A percentile compares a stretch with the other conserved stretches of the same genome.
Conservation (phyloP, 2,329 filamentous ascomycete genomes). For the Blastomyces gilchristii region DNA sequence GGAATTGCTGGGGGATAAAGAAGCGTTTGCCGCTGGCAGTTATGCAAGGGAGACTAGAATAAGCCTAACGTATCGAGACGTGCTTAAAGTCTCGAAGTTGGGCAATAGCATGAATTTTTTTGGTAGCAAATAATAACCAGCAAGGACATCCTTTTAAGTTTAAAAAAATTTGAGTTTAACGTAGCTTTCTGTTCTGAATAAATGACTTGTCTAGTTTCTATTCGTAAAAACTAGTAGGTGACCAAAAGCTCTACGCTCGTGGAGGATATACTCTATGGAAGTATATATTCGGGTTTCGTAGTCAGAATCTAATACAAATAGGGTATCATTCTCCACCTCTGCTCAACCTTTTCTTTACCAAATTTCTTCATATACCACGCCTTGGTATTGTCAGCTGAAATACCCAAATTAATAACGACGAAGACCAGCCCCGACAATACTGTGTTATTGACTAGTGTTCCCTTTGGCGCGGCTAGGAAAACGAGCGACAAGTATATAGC, state of each 20-base stretch:
- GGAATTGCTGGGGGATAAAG: conserved; percentile 40
- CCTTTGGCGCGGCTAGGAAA: conserved; percentile 59
- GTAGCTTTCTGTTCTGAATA: too few species aligned
- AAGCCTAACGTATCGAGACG: conserved; percentile 66
- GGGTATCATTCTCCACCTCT: conserved; percentile 68
- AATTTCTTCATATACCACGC: conserved; percentile 72
- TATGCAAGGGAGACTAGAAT: conserved; percentile 44
- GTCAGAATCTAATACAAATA: conserved; percentile 24
- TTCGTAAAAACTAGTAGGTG: neutral
- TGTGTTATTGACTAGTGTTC: conserved; percentile 58
- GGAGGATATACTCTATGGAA: too few species aligned
- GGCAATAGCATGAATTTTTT: conserved; percentile 55
- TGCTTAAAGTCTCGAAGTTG: conserved; percentile 66
- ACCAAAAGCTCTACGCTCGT: too few species aligned
- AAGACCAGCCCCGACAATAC: conserved; percentile 61
- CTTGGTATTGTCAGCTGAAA: conserved; percentile 68
- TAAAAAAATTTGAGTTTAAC: too few species aligned
- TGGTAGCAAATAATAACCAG: conserved; percentile 22
- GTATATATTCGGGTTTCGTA: too few species aligned
- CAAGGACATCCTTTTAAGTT: too few species aligned
- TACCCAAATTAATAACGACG: conserved; percentile 66
- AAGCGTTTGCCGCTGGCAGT: conserved; percentile 30
- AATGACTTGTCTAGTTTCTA: neutral
- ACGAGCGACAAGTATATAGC: conserved; percentile 71
- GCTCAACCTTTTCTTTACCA: conserved; percentile 51